Evolutionary conservation across 768 basidiomycete species (phyloP), one percentile per base, ranked within the genome.

Genomic region (Lyophyllum atratum): DNA sequence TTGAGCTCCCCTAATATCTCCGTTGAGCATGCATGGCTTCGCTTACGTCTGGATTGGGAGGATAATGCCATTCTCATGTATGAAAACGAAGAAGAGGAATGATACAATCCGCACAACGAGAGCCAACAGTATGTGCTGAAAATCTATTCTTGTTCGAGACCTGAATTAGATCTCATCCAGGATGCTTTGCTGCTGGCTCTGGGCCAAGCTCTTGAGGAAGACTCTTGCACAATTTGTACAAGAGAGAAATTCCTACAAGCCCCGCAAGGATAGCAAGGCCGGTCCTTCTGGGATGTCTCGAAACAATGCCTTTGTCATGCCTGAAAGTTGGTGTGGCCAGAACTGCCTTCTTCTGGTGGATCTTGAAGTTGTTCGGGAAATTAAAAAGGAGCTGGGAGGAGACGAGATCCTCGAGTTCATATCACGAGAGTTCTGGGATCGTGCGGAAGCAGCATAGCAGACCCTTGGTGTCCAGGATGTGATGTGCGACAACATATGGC

Each of bases 221-320:
- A 60, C 58, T 11, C 58, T 58, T 26, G 33, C 43, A 4, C 11
- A 52, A 15, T 45, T 57, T 19, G 56, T 61, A 42, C 59, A 61
- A 25, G 22, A 37, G 21, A 53, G 69, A 2, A 77, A 77, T 56
- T 59, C 51, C 2, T 54, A 59, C 3, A 57, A 50, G 11, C 68
- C 72, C 52, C 61, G 70, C 2, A 72, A 70, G 33, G 64, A 74
- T 50, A 50, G 61, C 0, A 78, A 78, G 57, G 40, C 65, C 0
- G 69, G 72, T 2, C 75, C 75, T 0, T 77, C 72, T 1, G 73
- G 71, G 0, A 66, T 67, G 56, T 74, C 74, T 11, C 68, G 67
- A 6, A 72, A 78, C 59, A 63, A 65, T 4, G 70, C 70, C 0
- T 74, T 71, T 54, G 40, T 21, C 3, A 29, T 72, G 12, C 63